Conservation (phyloP, 352 stramenopile species). For the Pythium aquatile region DNA sequence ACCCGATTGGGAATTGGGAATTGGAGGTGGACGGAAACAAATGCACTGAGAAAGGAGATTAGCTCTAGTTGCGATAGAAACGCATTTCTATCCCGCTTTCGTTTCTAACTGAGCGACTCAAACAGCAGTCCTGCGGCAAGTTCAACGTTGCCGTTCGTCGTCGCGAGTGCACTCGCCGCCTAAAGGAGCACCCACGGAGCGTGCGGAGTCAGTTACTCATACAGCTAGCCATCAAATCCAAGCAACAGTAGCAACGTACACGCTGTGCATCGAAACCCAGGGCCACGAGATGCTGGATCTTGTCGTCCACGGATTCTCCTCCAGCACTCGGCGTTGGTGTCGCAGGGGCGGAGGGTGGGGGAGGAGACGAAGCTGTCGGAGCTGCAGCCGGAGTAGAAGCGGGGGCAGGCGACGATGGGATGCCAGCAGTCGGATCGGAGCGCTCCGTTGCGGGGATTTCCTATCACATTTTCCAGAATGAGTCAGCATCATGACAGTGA, state of each 20-base stretch:
- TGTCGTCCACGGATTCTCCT: slow-evolving; percentile 31
- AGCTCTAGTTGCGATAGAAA: slow-evolving; percentile 17
- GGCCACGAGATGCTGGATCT: slow-evolving; percentile 62
- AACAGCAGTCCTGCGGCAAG: slow-evolving; percentile 81
- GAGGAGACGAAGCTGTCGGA: slow-evolving; percentile 5
- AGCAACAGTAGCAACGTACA: slow-evolving; percentile 29
- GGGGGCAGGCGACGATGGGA: slow-evolving; percentile 9
- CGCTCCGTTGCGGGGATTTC: slow-evolving; percentile 73
- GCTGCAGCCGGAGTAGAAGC: slow-evolving; percentile 18
- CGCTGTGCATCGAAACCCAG: slow-evolving; percentile 64
- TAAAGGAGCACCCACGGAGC: slow-evolving; percentile 19
- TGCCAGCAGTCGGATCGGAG: slow-evolving; percentile 24
- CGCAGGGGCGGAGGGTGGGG: slow-evolving; percentile 20
- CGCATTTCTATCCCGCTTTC: slow-evolving; percentile 13
- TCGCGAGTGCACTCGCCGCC: slow-evolving; percentile 60
- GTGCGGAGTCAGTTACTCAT: slow-evolving; percentile 4
- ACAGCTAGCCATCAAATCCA: not conserved
- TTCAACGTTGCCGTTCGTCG: slow-evolving; percentile 78
- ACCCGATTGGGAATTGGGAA: not conserved
- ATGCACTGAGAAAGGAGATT: slow-evolving; percentile 19
- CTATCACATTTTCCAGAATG: slow-evolving; percentile 21
- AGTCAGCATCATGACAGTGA: not conserved
- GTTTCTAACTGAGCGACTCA: slow-evolving; percentile 32
- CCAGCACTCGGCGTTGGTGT: slow-evolving; percentile 19
- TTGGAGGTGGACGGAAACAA: not conserved